phyloP scores from a whole-genome alignment of 352 stramenopile genomes.

The Pythium grandisporangium region DNA sequence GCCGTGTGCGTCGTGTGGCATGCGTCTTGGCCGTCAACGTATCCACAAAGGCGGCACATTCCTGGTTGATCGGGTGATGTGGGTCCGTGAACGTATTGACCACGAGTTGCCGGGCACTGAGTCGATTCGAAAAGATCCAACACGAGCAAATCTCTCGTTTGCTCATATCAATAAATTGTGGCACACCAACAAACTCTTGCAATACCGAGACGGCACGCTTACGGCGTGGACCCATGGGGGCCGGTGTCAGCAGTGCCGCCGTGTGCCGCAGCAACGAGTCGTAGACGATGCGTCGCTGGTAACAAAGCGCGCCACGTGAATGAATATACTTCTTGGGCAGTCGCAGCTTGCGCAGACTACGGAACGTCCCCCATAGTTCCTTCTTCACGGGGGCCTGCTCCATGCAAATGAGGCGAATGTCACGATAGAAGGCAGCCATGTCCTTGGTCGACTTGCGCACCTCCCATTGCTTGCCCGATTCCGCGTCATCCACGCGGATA shows the following conservation, averaged over 20 bases:
- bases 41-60: conserved; percentile 27
- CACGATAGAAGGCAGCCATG: conserved; percentile 48
- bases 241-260: conserved; percentile 39
- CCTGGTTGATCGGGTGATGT: conserved; percentile 18
- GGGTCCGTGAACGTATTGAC: conserved; percentile 26
- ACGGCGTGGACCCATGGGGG: conserved; percentile 39
- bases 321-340: conserved; percentile 48
- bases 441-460: conserved; percentile 48
- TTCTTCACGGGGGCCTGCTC: conserved; percentile 42
- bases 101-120: conserved; percentile 33
- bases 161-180: conserved; percentile 30
- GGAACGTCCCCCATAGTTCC: conserved; percentile 44
- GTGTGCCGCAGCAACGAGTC: conserved; percentile 64
- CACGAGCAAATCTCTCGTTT: conserved; percentile 30
- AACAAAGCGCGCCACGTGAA: conserved; percentile 34
- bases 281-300: conserved; percentile 52
- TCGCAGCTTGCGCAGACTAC: conserved; percentile 29
- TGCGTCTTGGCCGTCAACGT: conserved; percentile 25
- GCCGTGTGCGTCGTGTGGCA: conserved; percentile 23
- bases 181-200: conserved; percentile 49
- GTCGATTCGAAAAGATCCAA: conserved; percentile 22
- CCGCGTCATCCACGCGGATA: conserved; percentile 36
- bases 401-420: conserved; percentile 42
- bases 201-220: conserved; percentile 37
- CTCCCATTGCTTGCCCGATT: conserved; percentile 50